Evolutionary conservation across 129 eudicot genomes (phyloP), one percentile per base, ranked within the genome.

Genomic region (Scalesia atractyloides): DNA sequence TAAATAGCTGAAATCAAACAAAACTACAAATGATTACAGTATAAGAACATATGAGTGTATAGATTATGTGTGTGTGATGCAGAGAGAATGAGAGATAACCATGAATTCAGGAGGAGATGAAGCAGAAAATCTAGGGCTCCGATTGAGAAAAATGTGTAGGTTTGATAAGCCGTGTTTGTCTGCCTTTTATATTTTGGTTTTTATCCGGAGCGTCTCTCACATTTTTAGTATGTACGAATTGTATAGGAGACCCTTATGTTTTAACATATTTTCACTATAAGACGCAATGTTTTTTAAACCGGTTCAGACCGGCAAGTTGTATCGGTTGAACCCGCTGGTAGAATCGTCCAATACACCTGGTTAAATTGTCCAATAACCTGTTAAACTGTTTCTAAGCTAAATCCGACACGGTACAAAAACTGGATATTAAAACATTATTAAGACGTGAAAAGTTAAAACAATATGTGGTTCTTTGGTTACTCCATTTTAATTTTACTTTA

Each of bases 51-150:
- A 52, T 37, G 37, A 75, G 39, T 20, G 43, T 16, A 65, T 12
- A 64, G 17, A 65, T 24, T 22, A 34, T 54, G 64, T 64, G 51
- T 4, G 37, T 63, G 17, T 50, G 16, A 57, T 16, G n/a, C 15
- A 36, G 48, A 36, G 46, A 15, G 39, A 36, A 9, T 4, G 33
- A 49, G 41, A 53, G 0, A 4, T 22, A 18, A 77, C 82, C 82
- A 78, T 78, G 51, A 59, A 62, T 61, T 77, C 71, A 22, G 76
- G 58, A 7, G 53, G 60, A 74, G 73, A 54, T n/a, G 82, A 63
- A 51, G 51, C 66, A 70, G 71, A 78, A 63, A 61, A 78, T 78
- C 44, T 78, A 78, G 77, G 76, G 76, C 72, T 69, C 72, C 76
- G 65, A 37, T 70, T 61, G 37, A 73, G 69, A 61, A 44, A 26